These are phyloP conservation scores for Pyracantha coccinea DNA, from an alignment of 331 rosid species.

Conservation along the genomic window DNA sequence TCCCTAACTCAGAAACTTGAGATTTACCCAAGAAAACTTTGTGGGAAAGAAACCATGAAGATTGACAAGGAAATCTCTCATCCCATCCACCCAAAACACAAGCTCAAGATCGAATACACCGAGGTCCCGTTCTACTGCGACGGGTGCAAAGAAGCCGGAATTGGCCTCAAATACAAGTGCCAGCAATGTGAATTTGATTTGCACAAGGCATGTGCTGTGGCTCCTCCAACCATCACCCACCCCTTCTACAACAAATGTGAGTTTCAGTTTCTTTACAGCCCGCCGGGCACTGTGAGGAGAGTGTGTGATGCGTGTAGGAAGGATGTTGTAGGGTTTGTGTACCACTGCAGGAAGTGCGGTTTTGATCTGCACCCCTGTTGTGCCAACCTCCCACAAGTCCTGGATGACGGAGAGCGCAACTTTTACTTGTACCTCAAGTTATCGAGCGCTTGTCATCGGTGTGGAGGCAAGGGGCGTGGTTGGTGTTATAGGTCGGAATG, in stretches of 20 bases:
- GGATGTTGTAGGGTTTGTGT: slow-evolving; percentile 36
- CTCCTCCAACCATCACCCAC: slow-evolving; percentile 20
- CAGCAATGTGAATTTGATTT: slow-evolving; percentile 30
- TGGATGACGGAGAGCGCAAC: slow-evolving; percentile 30
- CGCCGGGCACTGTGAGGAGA: slow-evolving; percentile 27
- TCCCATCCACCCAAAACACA: slow-evolving; percentile 42
- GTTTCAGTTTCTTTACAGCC: slow-evolving; percentile 25
- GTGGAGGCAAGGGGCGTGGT: slow-evolving; percentile 39
- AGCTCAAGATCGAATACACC: slow-evolving; percentile 33
- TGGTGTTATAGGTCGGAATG: slow-evolving; percentile 49
- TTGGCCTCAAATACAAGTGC: slow-evolving; percentile 46
- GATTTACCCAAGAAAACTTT: background rate
- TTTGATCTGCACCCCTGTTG: slow-evolving; percentile 57
- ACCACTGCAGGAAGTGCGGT: slow-evolving; percentile 37
- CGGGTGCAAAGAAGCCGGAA: slow-evolving; percentile 55
- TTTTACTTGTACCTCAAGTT: slow-evolving; percentile 37
- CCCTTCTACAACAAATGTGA: slow-evolving; percentile 35
- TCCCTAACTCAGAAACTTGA: background rate
- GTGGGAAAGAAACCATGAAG: slow-evolving; percentile 12
- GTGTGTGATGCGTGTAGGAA: slow-evolving; percentile 41
- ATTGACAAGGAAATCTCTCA: slow-evolving; percentile 39
- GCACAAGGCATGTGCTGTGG: slow-evolving; percentile 41
- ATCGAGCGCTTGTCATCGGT: slow-evolving; percentile 27
- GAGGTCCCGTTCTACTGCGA: slow-evolving; percentile 47
- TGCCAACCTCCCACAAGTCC: slow-evolving; percentile 42